Evolutionary conservation across 2,329 filamentous ascomycete species (phyloP), one percentile per base, ranked within the genome.

Genomic region (Allantophomopsis lycopodina): DNA sequence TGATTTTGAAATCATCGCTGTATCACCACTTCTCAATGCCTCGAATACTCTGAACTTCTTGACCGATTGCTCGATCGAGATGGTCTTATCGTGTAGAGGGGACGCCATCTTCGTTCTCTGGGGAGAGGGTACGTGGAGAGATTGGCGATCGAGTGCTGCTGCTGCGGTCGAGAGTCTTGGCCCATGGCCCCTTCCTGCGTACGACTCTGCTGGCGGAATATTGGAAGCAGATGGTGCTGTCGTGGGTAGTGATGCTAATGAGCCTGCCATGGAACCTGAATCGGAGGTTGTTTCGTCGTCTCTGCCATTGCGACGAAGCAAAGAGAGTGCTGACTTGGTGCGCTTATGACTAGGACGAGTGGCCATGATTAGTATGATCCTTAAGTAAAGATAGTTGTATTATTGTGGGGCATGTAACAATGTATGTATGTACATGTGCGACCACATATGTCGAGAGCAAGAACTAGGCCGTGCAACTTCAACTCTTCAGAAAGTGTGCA

Each of bases 41-140:
- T 96, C 91, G 55, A 96, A 94, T 36, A 95, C 76, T 48, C 88
- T 79, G 60, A 98, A 98, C 48, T 94, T 88, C 55, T 83, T 78
- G 39, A 98, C 86, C 0, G 89, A 95, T 60, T 94, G 87, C 56
- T 98, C 88, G 42, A 98, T 83, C 17, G 76, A 78, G 45, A 64
- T 44, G 4, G 48, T 43, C 23, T 55, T 57, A 14, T 56, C 55
- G 23, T 44, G 48, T 14, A 37, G 16, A 4, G 47, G 38, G 16
- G 42, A 12, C 32, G 44, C 39, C 15, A 42, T 15, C 17, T 48
- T 38, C 40, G 45, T 44, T 17, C 40, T 41, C 44, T 41, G 42
- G 5, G 48, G 32, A 10, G 40, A 21, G n/a, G 39, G 18, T n/a
- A 35, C 37, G 8, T 48, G 42, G 8, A 48, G 13, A 38, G 48